Evolutionary conservation across 306 rosid species (phyloP).

Genomic region (Trifolium repens): DNA sequence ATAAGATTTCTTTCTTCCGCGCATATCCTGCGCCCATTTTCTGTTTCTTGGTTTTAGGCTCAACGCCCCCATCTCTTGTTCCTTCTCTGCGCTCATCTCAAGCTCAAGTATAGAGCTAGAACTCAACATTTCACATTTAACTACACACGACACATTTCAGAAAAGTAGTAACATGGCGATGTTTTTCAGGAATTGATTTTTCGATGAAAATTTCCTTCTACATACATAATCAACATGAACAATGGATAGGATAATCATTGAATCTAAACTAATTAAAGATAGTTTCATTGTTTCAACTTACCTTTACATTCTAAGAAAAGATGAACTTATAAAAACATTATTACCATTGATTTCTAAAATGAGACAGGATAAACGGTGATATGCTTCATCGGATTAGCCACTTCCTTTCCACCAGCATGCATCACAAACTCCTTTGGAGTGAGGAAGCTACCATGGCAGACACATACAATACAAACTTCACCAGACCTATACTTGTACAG

Average conservation of each 20-base stretch:
- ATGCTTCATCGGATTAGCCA: slow-evolving; percentile 63
- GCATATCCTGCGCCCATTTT: too few relatives aligned
- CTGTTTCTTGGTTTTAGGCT: too few relatives aligned
- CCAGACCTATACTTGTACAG: slow-evolving; percentile 60
- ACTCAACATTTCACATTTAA: neutral
- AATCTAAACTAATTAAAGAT: slow-evolving; percentile 19
- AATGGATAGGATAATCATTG: neutral
- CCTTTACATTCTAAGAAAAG: slow-evolving; percentile 31
- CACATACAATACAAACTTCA: slow-evolving; percentile 63
- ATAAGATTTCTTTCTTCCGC: too few relatives aligned
- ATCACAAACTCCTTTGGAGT: slow-evolving; percentile 66
- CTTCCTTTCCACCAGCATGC: slow-evolving; percentile 67
- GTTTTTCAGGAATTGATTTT: neutral
- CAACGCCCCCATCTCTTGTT: too few relatives aligned
- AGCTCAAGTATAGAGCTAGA: too few relatives aligned
- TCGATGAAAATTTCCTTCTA: slow-evolving; percentile 13
- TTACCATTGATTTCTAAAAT: slow-evolving; percentile 38
- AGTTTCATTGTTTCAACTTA: slow-evolving; percentile 20
- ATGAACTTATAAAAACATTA: slow-evolving; percentile 14
- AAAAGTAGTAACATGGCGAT: neutral
- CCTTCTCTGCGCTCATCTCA: too few relatives aligned
- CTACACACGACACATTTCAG: neutral
- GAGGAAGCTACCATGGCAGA: slow-evolving; percentile 70
- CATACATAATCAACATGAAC: neutral
- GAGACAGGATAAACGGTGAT: slow-evolving; percentile 51